phyloP scores from a whole-genome alignment of 768 basidiomycete species.

The Suillus paluster region DNA sequence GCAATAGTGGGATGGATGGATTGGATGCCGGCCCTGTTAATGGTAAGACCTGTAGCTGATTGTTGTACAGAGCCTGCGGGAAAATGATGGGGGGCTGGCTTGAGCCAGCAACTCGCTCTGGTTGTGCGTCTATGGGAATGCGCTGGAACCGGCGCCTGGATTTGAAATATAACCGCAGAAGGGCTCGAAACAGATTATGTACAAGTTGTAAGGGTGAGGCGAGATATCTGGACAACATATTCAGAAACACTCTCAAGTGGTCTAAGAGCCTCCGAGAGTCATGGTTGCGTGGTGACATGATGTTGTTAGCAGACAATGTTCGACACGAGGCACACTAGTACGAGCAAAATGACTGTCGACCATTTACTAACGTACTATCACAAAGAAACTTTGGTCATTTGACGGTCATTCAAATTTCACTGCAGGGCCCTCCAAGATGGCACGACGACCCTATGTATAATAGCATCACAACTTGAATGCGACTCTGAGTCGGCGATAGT shows the following conservation, averaged over 20 bases:
- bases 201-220: background rate
- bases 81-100: background rate
- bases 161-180: background rate
- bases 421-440: too few species aligned
- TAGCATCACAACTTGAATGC: too few species aligned
- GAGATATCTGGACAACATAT: background rate
- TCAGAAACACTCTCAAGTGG: background rate
- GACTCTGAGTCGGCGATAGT: too few species aligned
- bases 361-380: too few species aligned
- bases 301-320: background rate
- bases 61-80: background rate
- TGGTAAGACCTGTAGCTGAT: background rate
- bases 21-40: background rate
- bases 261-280: background rate
- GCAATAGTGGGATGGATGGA: background rate
- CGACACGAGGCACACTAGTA: background rate
- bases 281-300: background rate
- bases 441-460: too few species aligned
- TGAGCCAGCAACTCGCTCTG: background rate
- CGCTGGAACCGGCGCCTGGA: background rate
- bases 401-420: too few species aligned
- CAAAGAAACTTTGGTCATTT: too few species aligned
- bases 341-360: background rate
- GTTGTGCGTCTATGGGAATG: background rate
- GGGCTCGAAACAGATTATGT: background rate